Base-by-base conservation (phyloP, 177 flowering plant species). In the Tripterygium wilfordii region DNA sequence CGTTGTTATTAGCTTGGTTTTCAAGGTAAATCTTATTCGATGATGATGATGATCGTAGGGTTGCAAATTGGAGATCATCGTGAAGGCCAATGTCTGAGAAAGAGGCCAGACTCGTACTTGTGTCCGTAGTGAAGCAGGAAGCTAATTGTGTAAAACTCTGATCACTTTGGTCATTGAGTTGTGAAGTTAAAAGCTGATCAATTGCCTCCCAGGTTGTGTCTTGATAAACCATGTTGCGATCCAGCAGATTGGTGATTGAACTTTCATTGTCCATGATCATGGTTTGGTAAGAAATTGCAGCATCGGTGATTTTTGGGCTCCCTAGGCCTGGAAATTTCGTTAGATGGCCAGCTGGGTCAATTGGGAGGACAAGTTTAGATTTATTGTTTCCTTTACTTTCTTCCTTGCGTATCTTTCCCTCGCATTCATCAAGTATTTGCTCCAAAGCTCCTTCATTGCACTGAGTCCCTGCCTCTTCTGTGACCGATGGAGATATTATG, bases 151-250 rank as follows among this genome's bases (percentile, higher is more conserved):
- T 51, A 3, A 63, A 54, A 1, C 12, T 6, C 1, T 42, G 15
- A 16, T 59, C 64, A 1, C 47, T 31, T 29, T 64, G 70, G 51
- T 56, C 68, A 19, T 68, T 68, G 12, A 68, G 56, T 35, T 72
- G 77, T 2, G 74, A 68, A 13, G 74, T 74, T 10, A 72, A 66
- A 0, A 72, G 49, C 9, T 64, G 52, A 42, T 71, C 76, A 2
- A 71, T 45, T 4, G 64, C 57, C 0, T 56, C 61, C 76, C 76
- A 67, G 48, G 28, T 56, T 25, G 50, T 53, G 30, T n/a, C n/a
- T n/a, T n/a, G n/a, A n/a, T n/a, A n/a, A n/a, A n/a, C n/a, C n/a
- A 63, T 43, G 15, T 51, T 25, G 0, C 46, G 26, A 9, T 56
- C 62, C 8, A 33, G 12, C 3, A 30, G 41, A 36, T 51, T 42